A percentile compares a stretch with the other conserved stretches of the same genome.
These are phyloP conservation scores for Narthecium ossifragum DNA, from an alignment of 106 monocot species.

Conservation along the genomic window DNA sequence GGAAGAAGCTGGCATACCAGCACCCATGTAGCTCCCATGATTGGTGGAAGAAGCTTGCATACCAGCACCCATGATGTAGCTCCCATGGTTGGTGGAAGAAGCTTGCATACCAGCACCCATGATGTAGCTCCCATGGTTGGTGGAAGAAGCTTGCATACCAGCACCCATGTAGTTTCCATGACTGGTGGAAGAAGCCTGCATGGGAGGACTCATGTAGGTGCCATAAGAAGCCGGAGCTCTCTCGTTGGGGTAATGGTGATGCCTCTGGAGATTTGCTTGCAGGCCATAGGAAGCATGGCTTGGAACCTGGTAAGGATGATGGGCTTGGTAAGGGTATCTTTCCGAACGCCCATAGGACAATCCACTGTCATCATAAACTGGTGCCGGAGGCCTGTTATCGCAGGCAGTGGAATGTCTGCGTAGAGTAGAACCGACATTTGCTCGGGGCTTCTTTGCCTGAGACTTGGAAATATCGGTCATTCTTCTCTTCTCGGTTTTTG, in stretches of 20 bases:
- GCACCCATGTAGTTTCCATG: conserved; percentile 1
- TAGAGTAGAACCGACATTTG: background rate
- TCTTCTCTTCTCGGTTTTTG: conserved; percentile 33
- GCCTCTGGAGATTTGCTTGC: conserved; percentile 10
- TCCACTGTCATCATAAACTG: conserved; percentile 16
- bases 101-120: conserved; percentile 4
- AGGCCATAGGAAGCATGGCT: conserved; percentile 11
- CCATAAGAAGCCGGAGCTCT: conserved; percentile 8
- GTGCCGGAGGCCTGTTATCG: conserved; percentile 8
- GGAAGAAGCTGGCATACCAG: conserved; percentile 8
- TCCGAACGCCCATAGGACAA: conserved; percentile 5
- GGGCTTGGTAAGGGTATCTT: conserved; percentile 20
- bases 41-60: conserved; percentile 9
- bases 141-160: background rate
- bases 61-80: conserved; percentile 15
- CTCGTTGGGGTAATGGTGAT: conserved; percentile 23
- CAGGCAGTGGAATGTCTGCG: conserved; percentile 2
- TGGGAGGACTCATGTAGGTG: background rate
- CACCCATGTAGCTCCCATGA: conserved; percentile 14
- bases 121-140: conserved; percentile 22
- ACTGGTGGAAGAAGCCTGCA: background rate
- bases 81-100: conserved; percentile 9
- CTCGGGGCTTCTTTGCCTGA: conserved; percentile 27
- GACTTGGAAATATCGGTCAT: conserved; percentile 8
- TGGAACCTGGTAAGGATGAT: conserved; percentile 14